These are phyloP conservation scores for Xerocomellus chrysenteron DNA, from an alignment of 768 basidiomycete genomes.

Conservation along the genomic window DNA sequence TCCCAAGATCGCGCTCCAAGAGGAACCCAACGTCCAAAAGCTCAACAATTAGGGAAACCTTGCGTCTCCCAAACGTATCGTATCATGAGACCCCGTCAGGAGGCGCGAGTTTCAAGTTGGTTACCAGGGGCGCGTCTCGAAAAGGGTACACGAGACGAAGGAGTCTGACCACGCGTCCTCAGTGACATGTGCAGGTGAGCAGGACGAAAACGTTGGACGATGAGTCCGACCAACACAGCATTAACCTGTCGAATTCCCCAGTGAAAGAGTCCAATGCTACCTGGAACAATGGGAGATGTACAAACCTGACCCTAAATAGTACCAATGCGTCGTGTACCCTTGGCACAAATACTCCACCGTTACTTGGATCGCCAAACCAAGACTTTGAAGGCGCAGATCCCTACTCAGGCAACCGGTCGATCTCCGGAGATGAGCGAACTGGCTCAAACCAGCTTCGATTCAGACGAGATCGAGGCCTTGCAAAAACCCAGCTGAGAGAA, in stretches of 20 bases:
- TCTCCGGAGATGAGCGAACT: conserved; percentile 25
- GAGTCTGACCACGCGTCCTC: conserved; percentile 52
- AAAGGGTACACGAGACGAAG: conserved; percentile 72
- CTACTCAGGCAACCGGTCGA: conserved; percentile 27
- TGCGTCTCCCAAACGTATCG: conserved; percentile 44
- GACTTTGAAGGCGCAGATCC: conserved; percentile 2
- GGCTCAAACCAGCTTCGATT: conserved; percentile 26
- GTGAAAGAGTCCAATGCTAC: conserved; percentile 49
- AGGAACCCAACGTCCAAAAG: conserved; percentile 35
- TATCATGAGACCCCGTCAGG: conserved; percentile 65
- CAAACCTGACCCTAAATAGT: conserved; percentile 75
- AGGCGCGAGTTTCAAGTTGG: conserved; percentile 63
- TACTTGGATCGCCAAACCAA: conserved; percentile 14
- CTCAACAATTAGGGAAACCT: conserved; percentile 47
- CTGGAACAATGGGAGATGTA: conserved; percentile 88
- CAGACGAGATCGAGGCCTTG: conserved; percentile 42
- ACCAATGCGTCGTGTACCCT: conserved; percentile 58
- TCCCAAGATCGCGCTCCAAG: conserved; percentile 46
- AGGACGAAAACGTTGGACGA: conserved; percentile 1
- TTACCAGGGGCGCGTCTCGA: conserved; percentile 65
- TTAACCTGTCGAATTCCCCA: conserved; percentile 27
- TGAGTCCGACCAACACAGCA: conserved; percentile 24
- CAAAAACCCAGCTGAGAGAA: conserved; percentile 29
- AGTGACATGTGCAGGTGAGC: conserved; percentile 69
- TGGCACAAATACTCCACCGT: conserved; percentile 36